These are phyloP conservation scores for Citrullus mucosospermus DNA, from an alignment of 306 rosid species.

Conservation along the genomic window DNA sequence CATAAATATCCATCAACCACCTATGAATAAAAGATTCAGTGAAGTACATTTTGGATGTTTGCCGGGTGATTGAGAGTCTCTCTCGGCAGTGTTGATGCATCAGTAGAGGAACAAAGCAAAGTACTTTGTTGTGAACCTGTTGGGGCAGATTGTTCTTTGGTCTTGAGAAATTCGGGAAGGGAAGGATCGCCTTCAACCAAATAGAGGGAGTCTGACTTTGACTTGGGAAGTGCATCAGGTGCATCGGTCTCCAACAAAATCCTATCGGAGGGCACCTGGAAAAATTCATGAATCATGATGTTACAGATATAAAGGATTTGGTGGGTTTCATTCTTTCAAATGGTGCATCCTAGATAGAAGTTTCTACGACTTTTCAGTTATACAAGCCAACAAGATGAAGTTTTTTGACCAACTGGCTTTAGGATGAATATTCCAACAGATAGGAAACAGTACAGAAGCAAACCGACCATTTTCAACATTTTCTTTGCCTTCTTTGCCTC, in stretches of 20 bases:
- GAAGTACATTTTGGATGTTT: slow-evolving; percentile 47
- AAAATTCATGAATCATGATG: not conserved
- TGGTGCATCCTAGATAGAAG: not conserved
- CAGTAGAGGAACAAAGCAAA: not conserved
- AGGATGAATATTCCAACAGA: not conserved
- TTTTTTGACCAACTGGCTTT: not conserved
- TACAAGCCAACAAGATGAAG: not conserved
- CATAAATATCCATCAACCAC: not conserved
- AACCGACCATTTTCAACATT: slow-evolving; percentile 58
- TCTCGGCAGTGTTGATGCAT: slow-evolving; percentile 35
- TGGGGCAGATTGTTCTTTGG: not conserved
- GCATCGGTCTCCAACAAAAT: slow-evolving; percentile 92
- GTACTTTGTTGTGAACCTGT: slow-evolving; percentile 10
- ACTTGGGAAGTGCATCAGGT: slow-evolving; percentile 74
- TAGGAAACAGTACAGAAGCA: not conserved
- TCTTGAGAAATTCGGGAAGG: slow-evolving; percentile 17
- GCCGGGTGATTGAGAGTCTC: slow-evolving; percentile 69
- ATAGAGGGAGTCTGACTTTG: slow-evolving; percentile 31
- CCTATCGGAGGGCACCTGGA: slow-evolving; percentile 63
- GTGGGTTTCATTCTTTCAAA: not conserved
- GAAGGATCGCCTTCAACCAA: slow-evolving; percentile 57
- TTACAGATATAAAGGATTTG: not conserved
- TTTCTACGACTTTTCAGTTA: not conserved
- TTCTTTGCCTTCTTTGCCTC: slow-evolving; percentile 62
- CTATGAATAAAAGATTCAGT: not conserved